Base-by-base conservation (phyloP, 257 asterid genomes). In the Nicotiana otophora region DNA sequence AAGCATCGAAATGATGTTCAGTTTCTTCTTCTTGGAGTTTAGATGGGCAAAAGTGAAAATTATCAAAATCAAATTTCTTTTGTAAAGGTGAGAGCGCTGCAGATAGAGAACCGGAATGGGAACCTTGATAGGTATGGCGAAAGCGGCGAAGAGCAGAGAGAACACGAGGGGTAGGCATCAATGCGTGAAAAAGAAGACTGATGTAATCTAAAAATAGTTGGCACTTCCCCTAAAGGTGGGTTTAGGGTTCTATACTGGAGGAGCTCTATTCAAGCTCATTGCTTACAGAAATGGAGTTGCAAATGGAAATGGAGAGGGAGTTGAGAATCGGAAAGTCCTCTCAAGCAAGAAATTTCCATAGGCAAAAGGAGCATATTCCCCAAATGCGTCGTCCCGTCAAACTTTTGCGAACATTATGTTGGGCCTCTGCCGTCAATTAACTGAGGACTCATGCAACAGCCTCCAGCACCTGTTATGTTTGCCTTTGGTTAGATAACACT, bases 81-180 rank as follows among this genome's bases (percentile, higher is more conserved):
- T 42, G 51, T 8, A 42, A 42, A 42, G 51, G 12, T 9, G 51
- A 42, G 23, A 51, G 42, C 0, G 62, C 80, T 26, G 57, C 54
- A 51, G 78, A 81, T 17, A 77, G 11, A 53, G 85, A 10, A 82
- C 39, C 82, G 81, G 85, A 86, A 78, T 81, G 28, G 1, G 83
- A 81, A 7, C 64, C 20, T 26, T 42, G 78, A 51, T 88, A 78
- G 53, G 26, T 36, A 48, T 28, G 80, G 26, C 80, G 80, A 78
- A 46, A 85, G 78, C 87, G 90, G 92, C 90, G 87, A 78, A 89
- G 81, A 88, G 90, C 93, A 68, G 92, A 89, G 85, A 93, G 88
- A 62, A 86, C 79, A 46, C 86, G 87, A 84, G 88, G 63, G 4
- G 63, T 75, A 75, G 62, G 80, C 80, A 75, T 75, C 63, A 75